Conservation (phyloP, 2,329 filamentous ascomycete species). For the Ophiostoma triangulosporum region DNA sequence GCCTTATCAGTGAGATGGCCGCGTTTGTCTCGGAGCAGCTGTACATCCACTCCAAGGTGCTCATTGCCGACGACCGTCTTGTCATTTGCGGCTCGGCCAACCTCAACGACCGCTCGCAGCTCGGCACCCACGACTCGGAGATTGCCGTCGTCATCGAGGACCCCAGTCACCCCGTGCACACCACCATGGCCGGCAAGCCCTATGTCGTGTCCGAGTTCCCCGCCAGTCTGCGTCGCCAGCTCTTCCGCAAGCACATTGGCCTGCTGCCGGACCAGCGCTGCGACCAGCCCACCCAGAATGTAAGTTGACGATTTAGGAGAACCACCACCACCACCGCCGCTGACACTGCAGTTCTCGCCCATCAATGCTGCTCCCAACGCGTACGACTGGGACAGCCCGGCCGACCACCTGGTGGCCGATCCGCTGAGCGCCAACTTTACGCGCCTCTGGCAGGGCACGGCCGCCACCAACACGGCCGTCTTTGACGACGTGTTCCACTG, state of each 20-base stretch:
- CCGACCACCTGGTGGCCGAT: constrained; percentile 58
- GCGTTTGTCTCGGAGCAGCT: constrained; percentile 50
- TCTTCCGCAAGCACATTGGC: constrained; percentile 84
- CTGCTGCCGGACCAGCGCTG: constrained; percentile 60
- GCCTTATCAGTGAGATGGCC: constrained; percentile 33
- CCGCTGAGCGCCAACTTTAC: constrained; percentile 57
- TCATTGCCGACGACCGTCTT: constrained; percentile 70
- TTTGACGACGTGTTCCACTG: constrained; percentile 74
- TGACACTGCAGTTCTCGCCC: constrained; percentile 43
- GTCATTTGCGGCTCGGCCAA: constrained; percentile 64
- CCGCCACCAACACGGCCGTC: constrained; percentile 63
- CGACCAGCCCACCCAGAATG: constrained; percentile 53
- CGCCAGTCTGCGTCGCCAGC: constrained; percentile 62
- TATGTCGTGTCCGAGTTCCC: constrained; percentile 63
- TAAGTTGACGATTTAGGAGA: too few relatives aligned
- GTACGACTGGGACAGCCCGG: constrained; percentile 56
- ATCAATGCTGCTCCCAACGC: constrained; percentile 54
- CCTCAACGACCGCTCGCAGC: constrained; percentile 54
- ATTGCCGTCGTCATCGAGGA: constrained; percentile 82
- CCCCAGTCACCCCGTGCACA: constrained; percentile 47
- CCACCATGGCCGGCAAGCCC: constrained; percentile 58
- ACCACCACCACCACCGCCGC: too few relatives aligned
- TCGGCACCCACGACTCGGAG: constrained; percentile 77
- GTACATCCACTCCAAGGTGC: constrained; percentile 53
- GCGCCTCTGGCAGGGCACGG: constrained; percentile 58